Percentiles rank a stretch among this genome's conserved stretches.
Conservation (phyloP, 176 grass and related monocot genomes). For the Triticum monococcum region DNA sequence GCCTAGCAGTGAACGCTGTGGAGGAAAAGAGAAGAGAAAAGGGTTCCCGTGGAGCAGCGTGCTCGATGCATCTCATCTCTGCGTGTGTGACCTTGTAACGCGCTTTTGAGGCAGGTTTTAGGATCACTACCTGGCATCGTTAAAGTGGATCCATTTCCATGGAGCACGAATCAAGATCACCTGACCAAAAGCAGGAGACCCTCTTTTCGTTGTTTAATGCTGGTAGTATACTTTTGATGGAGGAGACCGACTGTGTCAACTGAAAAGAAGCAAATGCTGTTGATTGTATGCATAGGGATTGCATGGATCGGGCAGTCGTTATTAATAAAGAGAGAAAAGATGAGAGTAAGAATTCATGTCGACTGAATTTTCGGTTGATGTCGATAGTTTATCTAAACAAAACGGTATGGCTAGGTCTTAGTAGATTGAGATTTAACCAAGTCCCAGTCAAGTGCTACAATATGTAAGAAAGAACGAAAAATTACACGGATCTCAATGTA, state of each 20-base stretch:
- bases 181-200: background rate
- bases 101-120: background rate
- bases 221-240: background rate
- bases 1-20: background rate
- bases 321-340: too few species aligned
- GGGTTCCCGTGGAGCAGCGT: background rate
- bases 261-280: background rate
- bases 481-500: too few species aligned
- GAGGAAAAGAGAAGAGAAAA: background rate
- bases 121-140: background rate
- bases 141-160: background rate
- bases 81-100: background rate
- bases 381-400: too few species aligned
- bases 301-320: background rate
- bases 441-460: too few species aligned
- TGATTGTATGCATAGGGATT: background rate
- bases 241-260: background rate
- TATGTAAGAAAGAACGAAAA: too few species aligned
- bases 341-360: too few species aligned
- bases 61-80: background rate
- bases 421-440: too few species aligned
- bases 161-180: background rate
- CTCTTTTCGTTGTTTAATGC: background rate
- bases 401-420: too few species aligned
- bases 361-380: too few species aligned